Base-by-base conservation (phyloP, 305 asterid genomes). In the Solanum chacoense region DNA sequence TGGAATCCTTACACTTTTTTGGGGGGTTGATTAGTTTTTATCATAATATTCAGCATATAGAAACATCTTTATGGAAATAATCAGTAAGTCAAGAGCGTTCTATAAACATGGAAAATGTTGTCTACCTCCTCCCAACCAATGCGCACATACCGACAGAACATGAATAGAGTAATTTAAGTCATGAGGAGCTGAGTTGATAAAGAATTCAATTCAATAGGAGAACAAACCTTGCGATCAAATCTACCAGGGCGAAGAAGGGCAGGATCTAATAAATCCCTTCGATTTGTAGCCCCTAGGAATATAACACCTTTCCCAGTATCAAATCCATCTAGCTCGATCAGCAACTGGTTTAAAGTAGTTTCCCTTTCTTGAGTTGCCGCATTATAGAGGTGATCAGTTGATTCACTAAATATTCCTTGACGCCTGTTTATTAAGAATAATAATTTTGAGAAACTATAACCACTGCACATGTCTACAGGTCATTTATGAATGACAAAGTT, bases 201-300 rank as follows among this genome's bases (percentile, higher is more conserved):
- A 87, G 11, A 77, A 26, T 77, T 50, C 36, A 24, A 45, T 74
- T 36, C 79, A 88, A 18, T 38, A 38, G 50, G 55, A 89, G 84
- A 89, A 85, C 95, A 79, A 85, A 95, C 99, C 99, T 97, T 97
- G 76, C 98, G 98, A 91, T 96, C 99, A 93, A 97, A 97, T 84
- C 99, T 98, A 91, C 99, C 99, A 80, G 99, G 99, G 91, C 99
- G 99, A 81, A 97, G 99, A 94, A 96, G 98, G 85, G 99, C 99
- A 16, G 99, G 99, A 91, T 97, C 99, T 86, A 97, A 92, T 92
- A 97, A 94, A 93, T 97, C 99, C 95, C 76, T 95, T 88, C 99
- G 91, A 91, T 97, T 98, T 74, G 99, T 98, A 89, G 99, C 99
- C 90, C 98, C 99, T 92, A 98, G 92, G 89, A 98, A 98, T 88